Evolutionary conservation across 345 rosid species (phyloP), one percentile per base, ranked within the genome.

Genomic region (Eucalyptus decipiens): DNA sequence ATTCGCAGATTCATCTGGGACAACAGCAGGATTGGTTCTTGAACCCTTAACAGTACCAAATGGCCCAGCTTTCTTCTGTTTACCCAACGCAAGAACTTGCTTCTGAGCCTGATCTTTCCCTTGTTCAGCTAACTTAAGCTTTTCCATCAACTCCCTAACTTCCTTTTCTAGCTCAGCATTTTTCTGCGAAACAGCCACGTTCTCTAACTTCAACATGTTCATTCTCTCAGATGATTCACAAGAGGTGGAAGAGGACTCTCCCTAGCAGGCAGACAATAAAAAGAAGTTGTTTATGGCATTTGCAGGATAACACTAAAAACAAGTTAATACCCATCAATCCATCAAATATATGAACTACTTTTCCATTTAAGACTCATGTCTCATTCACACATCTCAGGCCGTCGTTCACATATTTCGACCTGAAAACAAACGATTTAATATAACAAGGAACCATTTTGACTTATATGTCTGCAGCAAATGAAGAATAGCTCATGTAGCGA

Each of bases 1-100:
- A 90, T 94, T 93, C 85, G 72, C 92, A 9, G 94, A 91, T 72
- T 93, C 91, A 87, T 94, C 96, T 6, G 94, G 94, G 86, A 91
- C 40, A 47, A 93, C 92, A 37, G 92, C 28, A 6, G 95, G 94
- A 89, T 89, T 94, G 51, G 92, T 93, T 86, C 93, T 92, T 87
- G 89, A 86, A 80, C 92, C 92, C 93, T 92, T 93, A 17, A 93
- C 93, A 5, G 93, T 93, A 40, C 94, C 96, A 87, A 91, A 92
- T 52, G 93, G 87, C 60, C 94, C 94, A 13, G 92, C 94, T 91
- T 93, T 94, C 47, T 90, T 91, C 81, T 86, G 92, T 87, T 90
- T 62, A 67, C 93, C 94, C 81, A 92, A 80, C 49, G 87, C 87
- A 87, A 91, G 56, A 26, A 91, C 92, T 81, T 92, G 95, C 87